A percentile compares a stretch with the other conserved stretches of the same genome.
Conservation (phyloP, 371 early-diverging fungal genomes). For the Mortierella sp. region DNA sequence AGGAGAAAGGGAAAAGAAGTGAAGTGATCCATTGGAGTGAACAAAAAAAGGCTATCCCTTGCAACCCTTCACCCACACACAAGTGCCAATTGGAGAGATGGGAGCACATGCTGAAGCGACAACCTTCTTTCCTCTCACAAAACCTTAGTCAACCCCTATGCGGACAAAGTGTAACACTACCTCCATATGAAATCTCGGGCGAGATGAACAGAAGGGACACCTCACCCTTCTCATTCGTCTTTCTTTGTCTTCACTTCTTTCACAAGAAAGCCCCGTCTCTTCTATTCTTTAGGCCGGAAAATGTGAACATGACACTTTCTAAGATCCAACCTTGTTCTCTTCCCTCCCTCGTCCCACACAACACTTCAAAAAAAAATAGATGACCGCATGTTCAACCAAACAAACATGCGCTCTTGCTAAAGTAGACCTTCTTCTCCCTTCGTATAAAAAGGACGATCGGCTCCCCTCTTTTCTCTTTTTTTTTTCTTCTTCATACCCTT, state of each 20-base stretch:
- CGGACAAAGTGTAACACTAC: not conserved
- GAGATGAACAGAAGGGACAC: too few relatives aligned
- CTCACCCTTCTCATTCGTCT: not conserved
- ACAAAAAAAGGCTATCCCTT: not conserved
- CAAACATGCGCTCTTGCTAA: not conserved
- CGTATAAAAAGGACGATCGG: not conserved
- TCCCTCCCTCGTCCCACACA: not conserved
- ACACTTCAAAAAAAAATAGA: not conserved
- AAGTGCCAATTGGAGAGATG: not conserved
- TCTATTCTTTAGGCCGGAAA: not conserved
- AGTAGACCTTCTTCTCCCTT: not conserved
- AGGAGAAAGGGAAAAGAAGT: not conserved
- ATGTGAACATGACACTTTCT: not conserved
- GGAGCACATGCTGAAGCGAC: slow-evolving; percentile 14
- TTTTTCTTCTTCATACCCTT: not conserved
- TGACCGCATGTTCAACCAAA: not conserved
- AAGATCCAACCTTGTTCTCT: not conserved
- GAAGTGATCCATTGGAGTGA: slow-evolving; percentile 1
- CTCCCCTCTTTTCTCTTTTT: not conserved
- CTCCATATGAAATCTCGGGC: slow-evolving; percentile 8
- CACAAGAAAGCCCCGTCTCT: not conserved
- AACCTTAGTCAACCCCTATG: slow-evolving; percentile 10
- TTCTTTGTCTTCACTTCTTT: not conserved
- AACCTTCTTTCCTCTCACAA: not conserved
- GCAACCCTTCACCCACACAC: not conserved